A percentile compares a stretch with the other conserved stretches of the same genome.
These are phyloP conservation scores for Xylariaceae sp. DNA, from an alignment of 2,329 filamentous ascomycete genomes.

Conservation along the genomic window DNA sequence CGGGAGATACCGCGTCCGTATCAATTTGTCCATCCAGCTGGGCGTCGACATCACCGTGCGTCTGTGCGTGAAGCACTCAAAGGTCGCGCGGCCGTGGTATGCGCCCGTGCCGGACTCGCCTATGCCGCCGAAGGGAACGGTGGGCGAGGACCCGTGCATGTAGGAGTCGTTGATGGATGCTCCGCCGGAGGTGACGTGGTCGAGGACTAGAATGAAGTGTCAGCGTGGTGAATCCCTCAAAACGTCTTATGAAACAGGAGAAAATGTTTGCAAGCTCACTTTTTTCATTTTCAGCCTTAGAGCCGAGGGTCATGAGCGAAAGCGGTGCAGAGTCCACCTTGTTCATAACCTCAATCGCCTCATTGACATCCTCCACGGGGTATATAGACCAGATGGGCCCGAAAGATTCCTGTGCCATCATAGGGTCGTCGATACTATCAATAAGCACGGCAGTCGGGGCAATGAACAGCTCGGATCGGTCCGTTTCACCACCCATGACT, in stretches of 20 bases:
- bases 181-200: constrained; percentile 60
- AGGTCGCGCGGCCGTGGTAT: constrained; percentile 72
- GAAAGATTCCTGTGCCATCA: constrained; percentile 82
- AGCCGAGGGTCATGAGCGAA: constrained; percentile 79
- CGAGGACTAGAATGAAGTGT: constrained; percentile 41
- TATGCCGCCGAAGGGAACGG: constrained; percentile 75
- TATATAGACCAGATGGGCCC: constrained; percentile 86
- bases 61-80: constrained; percentile 49
- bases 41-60: constrained; percentile 56
- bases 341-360: constrained; percentile 79
- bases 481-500: constrained; percentile 76
- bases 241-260: constrained; percentile 7
- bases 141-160: constrained; percentile 65
- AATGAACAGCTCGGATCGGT: constrained; percentile 76
- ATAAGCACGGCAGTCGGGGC: constrained; percentile 91
- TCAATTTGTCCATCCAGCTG: constrained; percentile 59
- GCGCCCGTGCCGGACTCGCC: constrained; percentile 70
- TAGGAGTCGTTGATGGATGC: constrained; percentile 61
- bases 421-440: constrained; percentile 64
- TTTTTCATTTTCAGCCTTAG: constrained; percentile 68
- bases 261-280: constrained; percentile 40
- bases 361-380: constrained; percentile 70
- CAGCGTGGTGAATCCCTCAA: background rate
- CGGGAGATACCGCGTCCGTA: constrained; percentile 64
- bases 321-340: constrained; percentile 77